phyloP scores from a whole-genome alignment of 83 land plant species.

The Thuja plicata region DNA sequence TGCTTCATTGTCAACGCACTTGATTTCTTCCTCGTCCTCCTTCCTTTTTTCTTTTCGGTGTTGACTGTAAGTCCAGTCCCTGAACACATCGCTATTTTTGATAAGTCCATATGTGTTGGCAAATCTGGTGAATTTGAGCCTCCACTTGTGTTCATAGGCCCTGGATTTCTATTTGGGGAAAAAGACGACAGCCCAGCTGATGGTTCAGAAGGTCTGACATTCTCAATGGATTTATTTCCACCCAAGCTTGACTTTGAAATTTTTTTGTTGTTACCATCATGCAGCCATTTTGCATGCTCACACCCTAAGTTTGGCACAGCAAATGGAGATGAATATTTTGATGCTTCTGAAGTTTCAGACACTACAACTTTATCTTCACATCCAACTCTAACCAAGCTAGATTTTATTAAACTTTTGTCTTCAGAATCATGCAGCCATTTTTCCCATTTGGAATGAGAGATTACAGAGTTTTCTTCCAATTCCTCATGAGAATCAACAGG shows the following conservation, averaged over 20 bases:
- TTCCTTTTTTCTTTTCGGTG: constrained; percentile 48
- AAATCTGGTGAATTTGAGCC: constrained; percentile 8
- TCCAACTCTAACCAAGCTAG: not conserved
- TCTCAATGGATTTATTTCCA: not conserved
- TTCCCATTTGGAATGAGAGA: not conserved
- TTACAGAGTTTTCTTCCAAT: not conserved
- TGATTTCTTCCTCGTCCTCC: constrained; percentile 50
- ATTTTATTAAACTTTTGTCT: not conserved
- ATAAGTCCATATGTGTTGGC: not conserved
- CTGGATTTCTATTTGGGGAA: constrained; percentile 5
- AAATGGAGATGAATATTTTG: not conserved
- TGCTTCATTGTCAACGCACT: constrained; percentile 28
- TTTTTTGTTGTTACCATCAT: constrained; percentile 5
- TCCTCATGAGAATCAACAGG: not conserved
- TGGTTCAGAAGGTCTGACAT: not conserved
- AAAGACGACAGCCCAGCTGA: not conserved
- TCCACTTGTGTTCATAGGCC: not conserved
- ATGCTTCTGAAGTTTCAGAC: not conserved
- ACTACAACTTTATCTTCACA: not conserved
- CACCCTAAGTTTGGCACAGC: not conserved
- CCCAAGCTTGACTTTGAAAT: not conserved
- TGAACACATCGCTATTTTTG: constrained; percentile 15
- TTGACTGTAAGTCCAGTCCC: constrained; percentile 28
- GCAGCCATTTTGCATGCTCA: constrained; percentile 3
- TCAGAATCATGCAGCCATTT: constrained; percentile 5